Evolutionary conservation across 805 yeast genomes (phyloP), one percentile per base, ranked within the genome.

Genomic region (Saccharomycopsis oosterbeekiorum): DNA sequence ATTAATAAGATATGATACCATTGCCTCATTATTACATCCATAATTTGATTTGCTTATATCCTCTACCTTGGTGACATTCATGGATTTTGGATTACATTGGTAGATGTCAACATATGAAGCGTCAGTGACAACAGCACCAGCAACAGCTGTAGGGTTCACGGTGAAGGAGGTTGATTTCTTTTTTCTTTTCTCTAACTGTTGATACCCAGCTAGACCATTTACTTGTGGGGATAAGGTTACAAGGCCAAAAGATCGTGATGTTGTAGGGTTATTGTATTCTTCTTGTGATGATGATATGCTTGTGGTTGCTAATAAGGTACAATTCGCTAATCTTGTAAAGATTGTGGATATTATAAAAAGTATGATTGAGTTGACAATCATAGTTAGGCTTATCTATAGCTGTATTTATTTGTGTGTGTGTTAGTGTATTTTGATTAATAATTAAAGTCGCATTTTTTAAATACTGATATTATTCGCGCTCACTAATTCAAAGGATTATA

Each of bases 21-120:
- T 36, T 12, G 59, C 63, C 26, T 58, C 42, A 24, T 57, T 58
- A 9, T 39, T 19, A 42, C 65, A 63, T 14, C 65, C 65, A 37
- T 61, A 60, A n/a, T 40, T 41, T 17, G 58, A 56, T 4, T 37
- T 36, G 11, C 21, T 2, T 1, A 58, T 41, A 11, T 47, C 60
- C 8, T 19, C n/a, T 6, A 21, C 26, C 2, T 34, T 29, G 19
- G 50, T 55, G 40, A 58, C 34, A 21, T 50, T 57, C 34, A 24
- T n/a, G 36, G 29, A 24, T 14, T 19, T 17, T 6, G 47, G 39
- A 4, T 26, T 42, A 17, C 63, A 60, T 19, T 57, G 26, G 19
- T 60, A 60, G 14, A 60, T 56, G 42, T 60, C 60, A 29, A 57
- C 57, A 41, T 56, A 60, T 17, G 53, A 47, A 12, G 53, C 53